Evolutionary conservation across 2,329 filamentous ascomycete species (phyloP).

Genomic region (Juglanconis juglandina): DNA sequence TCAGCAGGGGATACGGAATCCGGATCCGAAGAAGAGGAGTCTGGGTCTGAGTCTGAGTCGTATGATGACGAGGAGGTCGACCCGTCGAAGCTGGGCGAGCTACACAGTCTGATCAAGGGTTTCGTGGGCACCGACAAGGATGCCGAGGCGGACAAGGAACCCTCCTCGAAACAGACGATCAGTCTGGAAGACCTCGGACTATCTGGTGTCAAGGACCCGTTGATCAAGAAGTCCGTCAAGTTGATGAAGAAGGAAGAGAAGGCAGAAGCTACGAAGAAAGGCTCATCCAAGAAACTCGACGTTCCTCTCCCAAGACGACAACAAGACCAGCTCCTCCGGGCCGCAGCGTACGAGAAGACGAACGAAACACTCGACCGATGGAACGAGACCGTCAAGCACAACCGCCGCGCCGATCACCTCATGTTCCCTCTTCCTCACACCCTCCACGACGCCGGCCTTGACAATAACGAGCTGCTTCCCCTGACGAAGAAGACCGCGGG

Average conservation of each 20-base stretch:
- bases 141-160: constrained; percentile 35
- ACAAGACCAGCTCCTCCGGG: constrained; percentile 79
- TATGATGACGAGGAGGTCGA: constrained; percentile 48
- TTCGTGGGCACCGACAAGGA: constrained; percentile 65
- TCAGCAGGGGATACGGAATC: constrained; percentile 41
- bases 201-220: constrained; percentile 67
- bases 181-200: constrained; percentile 72
- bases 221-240: constrained; percentile 76
- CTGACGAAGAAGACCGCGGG: constrained; percentile 61
- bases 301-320: constrained; percentile 81
- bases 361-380: constrained; percentile 88
- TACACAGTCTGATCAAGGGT: constrained; percentile 66
- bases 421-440: constrained; percentile 80
- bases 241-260: constrained; percentile 64
- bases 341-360: constrained; percentile 81
- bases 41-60: constrained; percentile 40
- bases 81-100: constrained; percentile 58
- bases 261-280: constrained; percentile 44
- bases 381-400: constrained; percentile 93
- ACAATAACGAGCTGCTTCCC: constrained; percentile 62
- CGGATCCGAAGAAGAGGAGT: constrained; percentile 40
- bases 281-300: constrained; percentile 67
- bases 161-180: constrained; percentile 62
- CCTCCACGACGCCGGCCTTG: constrained; percentile 56
- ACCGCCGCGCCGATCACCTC: constrained; percentile 85